Conservation (phyloP, 768 basidiomycete genomes). For the Suillus alpinus region DNA sequence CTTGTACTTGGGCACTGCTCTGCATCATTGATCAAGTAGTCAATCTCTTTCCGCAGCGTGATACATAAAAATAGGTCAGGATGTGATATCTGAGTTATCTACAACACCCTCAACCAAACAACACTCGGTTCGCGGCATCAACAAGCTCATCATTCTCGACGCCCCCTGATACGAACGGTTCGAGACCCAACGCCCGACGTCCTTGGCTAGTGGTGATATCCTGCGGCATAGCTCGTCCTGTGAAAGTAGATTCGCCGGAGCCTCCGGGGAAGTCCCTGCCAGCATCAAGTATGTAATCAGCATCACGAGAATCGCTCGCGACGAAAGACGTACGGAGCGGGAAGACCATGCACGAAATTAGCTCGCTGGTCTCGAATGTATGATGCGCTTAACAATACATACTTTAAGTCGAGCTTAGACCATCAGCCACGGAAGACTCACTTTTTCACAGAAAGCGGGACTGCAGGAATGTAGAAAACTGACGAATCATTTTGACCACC, state of each 20-base stretch:
- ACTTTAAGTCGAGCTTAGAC: neutral
- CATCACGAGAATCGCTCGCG: neutral
- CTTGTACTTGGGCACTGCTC: neutral
- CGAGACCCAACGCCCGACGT: slow-evolving; percentile 42
- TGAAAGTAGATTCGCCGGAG: slow-evolving; percentile 45
- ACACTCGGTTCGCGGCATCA: slow-evolving; percentile 25
- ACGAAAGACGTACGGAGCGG: slow-evolving; percentile 41
- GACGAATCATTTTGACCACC: slow-evolving; percentile 48
- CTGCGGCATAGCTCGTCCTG: slow-evolving; percentile 33
- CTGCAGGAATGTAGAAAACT: slow-evolving; percentile 56
- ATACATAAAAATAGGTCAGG: neutral
- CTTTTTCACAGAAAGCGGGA: slow-evolving; percentile 50
- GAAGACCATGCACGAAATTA: slow-evolving; percentile 47
- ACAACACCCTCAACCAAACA: slow-evolving; percentile 14
- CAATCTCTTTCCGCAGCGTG: too few species aligned
- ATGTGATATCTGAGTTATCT: too few species aligned
- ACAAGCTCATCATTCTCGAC: slow-evolving; percentile 18
- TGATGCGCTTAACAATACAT: slow-evolving; percentile 32
- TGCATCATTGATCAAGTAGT: neutral
- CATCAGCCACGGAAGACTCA: slow-evolving; percentile 20
- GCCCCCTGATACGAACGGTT: slow-evolving; percentile 26
- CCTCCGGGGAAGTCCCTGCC: slow-evolving; percentile 53
- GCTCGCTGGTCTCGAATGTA: slow-evolving; percentile 49
- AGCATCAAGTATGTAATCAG: neutral
- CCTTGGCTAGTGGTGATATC: slow-evolving; percentile 36